These are phyloP conservation scores for Aegilops bicornis DNA, from an alignment of 176 grass and related monocot species.

Conservation along the genomic window DNA sequence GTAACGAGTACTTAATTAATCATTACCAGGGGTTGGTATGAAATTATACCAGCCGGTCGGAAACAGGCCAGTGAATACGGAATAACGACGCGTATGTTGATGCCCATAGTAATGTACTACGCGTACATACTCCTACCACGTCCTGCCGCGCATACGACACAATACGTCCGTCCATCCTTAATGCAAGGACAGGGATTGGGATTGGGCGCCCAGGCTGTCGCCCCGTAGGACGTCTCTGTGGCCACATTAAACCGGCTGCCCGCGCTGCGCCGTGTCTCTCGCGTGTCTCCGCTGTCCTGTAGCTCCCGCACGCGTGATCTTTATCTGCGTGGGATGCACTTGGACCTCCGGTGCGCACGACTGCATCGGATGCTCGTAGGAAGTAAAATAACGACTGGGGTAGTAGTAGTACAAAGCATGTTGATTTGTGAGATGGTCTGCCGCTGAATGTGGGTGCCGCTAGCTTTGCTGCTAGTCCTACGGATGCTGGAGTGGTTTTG, in stretches of 20 bases:
- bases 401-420: background rate
- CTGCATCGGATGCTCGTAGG: background rate
- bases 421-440: background rate
- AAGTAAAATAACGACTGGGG: background rate
- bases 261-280: conserved; percentile 39
- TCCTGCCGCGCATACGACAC: background rate
- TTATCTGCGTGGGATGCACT: background rate
- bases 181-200: background rate
- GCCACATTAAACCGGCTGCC: conserved; percentile 30
- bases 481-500: background rate
- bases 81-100: background rate
- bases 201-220: conserved; percentile 29
- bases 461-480: background rate
- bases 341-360: background rate
- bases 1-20: background rate
- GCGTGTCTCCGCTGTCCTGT: conserved; percentile 19
- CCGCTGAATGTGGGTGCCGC: background rate
- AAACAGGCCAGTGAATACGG: background rate
- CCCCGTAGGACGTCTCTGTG: conserved; percentile 6
- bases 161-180: background rate
- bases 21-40: background rate
- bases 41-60: background rate
- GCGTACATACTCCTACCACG: background rate
- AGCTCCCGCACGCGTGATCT: background rate
- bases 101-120: background rate